Conservation (phyloP, 1,139 yeast species). For the Nakaseomyces sp. region DNA sequence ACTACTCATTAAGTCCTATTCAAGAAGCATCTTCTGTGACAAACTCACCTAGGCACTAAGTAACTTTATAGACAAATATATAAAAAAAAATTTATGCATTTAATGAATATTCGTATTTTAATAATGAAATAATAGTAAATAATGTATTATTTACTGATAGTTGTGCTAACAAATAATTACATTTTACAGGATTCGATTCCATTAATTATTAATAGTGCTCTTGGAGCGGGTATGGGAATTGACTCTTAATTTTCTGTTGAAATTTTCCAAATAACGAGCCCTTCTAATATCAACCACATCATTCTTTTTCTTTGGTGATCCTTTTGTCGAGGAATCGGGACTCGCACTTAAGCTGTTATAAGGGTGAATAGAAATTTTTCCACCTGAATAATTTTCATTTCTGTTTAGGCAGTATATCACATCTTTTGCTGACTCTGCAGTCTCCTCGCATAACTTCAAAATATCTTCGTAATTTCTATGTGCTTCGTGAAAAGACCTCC, state of each 20-base stretch:
- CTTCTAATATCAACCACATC: not conserved
- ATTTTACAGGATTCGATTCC: no score
- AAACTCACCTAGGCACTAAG: slow-evolving; percentile 20
- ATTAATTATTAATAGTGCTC: not conserved
- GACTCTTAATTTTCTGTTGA: slow-evolving; percentile 4
- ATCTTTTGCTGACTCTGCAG: slow-evolving; percentile 25
- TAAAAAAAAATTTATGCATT: not conserved
- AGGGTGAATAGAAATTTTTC: not conserved
- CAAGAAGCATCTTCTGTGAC: slow-evolving; percentile 29
- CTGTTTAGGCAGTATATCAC: slow-evolving; percentile 17
- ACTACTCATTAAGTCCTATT: slow-evolving; percentile 28
- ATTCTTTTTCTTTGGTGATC: not conserved
- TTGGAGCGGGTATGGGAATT: not conserved
- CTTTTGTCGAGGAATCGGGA: not conserved
- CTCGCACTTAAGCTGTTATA: not conserved
- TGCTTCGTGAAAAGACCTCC: slow-evolving; percentile 7
- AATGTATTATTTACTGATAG: no score
- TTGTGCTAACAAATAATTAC: no score
- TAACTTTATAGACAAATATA: not conserved
- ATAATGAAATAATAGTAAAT: not conserved
- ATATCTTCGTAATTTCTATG: slow-evolving; percentile 15
- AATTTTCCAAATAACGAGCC: not conserved
- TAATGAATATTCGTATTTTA: slow-evolving; percentile 5
- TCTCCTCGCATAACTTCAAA: slow-evolving; percentile 24
- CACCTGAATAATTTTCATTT: not conserved